Evolutionary conservation across 2,329 filamentous ascomycete genomes (phyloP).

Genomic region (Monilinia laxa): DNA sequence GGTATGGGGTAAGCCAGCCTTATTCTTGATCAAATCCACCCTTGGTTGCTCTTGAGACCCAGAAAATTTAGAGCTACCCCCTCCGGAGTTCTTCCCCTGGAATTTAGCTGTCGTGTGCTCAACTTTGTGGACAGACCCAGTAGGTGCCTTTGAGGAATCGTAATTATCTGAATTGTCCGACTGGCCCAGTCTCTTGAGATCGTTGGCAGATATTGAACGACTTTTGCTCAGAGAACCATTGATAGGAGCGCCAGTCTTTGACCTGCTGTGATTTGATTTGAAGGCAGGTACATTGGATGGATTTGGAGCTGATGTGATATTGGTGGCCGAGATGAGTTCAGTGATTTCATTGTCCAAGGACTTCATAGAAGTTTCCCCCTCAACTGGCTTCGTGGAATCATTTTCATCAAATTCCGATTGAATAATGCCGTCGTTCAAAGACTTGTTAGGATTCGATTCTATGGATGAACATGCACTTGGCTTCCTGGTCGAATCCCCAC

Average conservation of each 20-base stretch:
- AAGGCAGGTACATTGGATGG: not conserved
- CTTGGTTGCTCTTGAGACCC: constrained; percentile 6
- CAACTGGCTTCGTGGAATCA: not conserved
- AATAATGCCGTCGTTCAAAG: not conserved
- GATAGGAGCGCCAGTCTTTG: not conserved
- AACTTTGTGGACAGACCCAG: constrained; percentile 24
- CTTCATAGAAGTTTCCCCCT: not conserved
- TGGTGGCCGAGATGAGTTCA: not conserved
- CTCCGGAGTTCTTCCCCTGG: not conserved
- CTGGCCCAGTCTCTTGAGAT: constrained; percentile 17
- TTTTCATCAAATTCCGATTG: not conserved
- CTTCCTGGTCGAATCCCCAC: constrained; percentile 25
- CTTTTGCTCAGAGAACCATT: constrained; percentile 4
- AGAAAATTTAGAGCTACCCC: not conserved
- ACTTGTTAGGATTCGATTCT: not conserved
- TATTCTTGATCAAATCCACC: constrained; percentile 15
- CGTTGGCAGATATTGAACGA: constrained; percentile 6
- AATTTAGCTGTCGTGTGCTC: constrained; percentile 23
- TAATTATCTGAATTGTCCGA: constrained; percentile 21
- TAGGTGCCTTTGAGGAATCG: constrained; percentile 16
- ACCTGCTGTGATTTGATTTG: constrained; percentile 3
- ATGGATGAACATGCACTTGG: constrained; percentile 18
- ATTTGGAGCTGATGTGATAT: not conserved
- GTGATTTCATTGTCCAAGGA: not conserved
- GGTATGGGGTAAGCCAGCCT: not conserved